A percentile compares a stretch with the other conserved stretches of the same genome.
Evolutionary conservation across 2,329 filamentous ascomycete species (phyloP).

Genomic region (Aspergillus sp.): DNA sequence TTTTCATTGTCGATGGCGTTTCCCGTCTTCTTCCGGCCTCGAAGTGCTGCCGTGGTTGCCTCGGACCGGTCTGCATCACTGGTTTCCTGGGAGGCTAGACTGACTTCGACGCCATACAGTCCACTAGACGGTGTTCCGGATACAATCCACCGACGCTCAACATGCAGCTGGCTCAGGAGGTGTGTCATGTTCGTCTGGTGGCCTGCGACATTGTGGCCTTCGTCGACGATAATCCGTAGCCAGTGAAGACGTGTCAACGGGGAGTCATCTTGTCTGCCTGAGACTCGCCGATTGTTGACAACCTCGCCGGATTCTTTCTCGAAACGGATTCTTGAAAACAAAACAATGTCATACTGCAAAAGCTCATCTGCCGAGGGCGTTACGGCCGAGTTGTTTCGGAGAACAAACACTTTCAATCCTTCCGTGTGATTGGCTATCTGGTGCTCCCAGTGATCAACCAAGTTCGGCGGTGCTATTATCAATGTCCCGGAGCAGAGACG

Average conservation of each 20-base stretch:
- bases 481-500: constrained; percentile 66
- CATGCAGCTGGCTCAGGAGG: constrained; percentile 48
- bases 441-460: constrained; percentile 76
- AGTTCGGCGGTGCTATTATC: constrained; percentile 75
- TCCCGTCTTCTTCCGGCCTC: constrained; percentile 30
- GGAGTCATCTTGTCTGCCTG: constrained; percentile 47
- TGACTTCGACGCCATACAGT: constrained; percentile 69
- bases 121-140: constrained; percentile 86
- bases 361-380: constrained; percentile 59
- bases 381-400: constrained; percentile 48
- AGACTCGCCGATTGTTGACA: constrained; percentile 44
- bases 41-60: constrained; percentile 25
- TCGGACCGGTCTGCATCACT: constrained; percentile 30
- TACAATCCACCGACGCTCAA: constrained; percentile 80
- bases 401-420: constrained; percentile 59
- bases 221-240: constrained; percentile 85
- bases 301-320: constrained; percentile 60
- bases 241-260: constrained; percentile 71
- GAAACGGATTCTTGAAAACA: constrained; percentile 72
- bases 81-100: constrained; percentile 42
- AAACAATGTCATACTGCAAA: constrained; percentile 65
- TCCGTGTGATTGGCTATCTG: constrained; percentile 76
- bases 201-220: constrained; percentile 80
- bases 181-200: constrained; percentile 57
- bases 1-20: constrained; percentile 50